Evolutionary conservation across 352 stramenopile genomes (phyloP), one percentile per base, ranked within the genome.

Genomic region (Pythium graminicola): DNA sequence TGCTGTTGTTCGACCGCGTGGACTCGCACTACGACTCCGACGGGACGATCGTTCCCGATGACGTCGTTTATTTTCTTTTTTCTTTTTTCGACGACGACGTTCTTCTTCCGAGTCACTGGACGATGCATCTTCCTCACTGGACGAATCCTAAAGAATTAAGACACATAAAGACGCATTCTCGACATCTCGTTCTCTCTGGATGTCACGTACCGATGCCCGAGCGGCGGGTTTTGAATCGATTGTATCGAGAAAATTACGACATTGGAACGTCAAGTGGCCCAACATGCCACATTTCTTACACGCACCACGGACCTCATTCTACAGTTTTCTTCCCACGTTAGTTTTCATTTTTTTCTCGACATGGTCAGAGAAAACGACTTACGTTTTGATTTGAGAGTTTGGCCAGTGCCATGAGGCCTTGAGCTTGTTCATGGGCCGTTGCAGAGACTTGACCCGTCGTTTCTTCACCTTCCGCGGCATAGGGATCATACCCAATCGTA

Each of bases 401-500:
- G 27, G 89, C 94, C 42, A 99, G 74, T 51, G 92, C 87, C 81
- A 98, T 95, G 46, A 99, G 75, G 5, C 89, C 88, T 42, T 94
- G 82, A 14, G 89, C 84, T 55, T 97, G 93, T 67, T 97, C 86
- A 46, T 83, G 81, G 32, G 82, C 74, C 26, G 82, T 73, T 38
- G 88, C 79, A 2, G 70, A 77, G 29, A 79, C 67, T 47, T 93
- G 66, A 28, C 72, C 70, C 16, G 78, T 65, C 43, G 82, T 71
- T 41, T 85, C 72, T 40, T 77, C 64, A 29, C 61, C 50, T 45
- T 64, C 67, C 33, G 73, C 76, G 2, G 93, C 92, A 57, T 98
- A 97, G 14, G 93, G 93, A 72, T 98, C 93, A 50, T 98, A 96
- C 43, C 93, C 93, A 64, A 99, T 99, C 3, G 94, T 98, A 56